Evolutionary conservation across 2,329 filamentous ascomycete species (phyloP).

Genomic region (Aspergillus oerlinghausenensis): DNA sequence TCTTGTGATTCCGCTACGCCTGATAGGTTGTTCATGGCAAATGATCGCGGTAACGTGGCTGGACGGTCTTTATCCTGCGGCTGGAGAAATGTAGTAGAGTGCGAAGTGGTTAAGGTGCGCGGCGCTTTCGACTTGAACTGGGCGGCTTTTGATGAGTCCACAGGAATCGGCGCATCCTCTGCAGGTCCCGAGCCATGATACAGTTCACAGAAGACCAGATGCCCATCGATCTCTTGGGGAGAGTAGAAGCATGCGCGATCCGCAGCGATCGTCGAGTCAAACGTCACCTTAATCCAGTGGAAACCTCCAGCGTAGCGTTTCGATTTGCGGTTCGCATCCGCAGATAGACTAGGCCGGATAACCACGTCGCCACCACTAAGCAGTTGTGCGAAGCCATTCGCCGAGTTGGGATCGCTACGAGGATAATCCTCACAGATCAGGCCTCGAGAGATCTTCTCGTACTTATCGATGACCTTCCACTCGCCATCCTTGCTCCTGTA

Average conservation of each 20-base stretch:
- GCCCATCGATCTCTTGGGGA: constrained; percentile 66
- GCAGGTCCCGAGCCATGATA: constrained; percentile 62
- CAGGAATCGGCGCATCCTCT: constrained; percentile 60
- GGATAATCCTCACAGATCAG: constrained; percentile 91
- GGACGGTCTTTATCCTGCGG: constrained; percentile 28
- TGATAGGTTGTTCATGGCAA: constrained; percentile 35
- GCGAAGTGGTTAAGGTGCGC: constrained; percentile 32
- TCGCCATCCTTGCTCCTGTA: constrained; percentile 64
- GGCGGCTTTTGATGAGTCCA: constrained; percentile 32
- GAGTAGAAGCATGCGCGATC: constrained; percentile 66
- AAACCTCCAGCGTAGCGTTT: constrained; percentile 77
- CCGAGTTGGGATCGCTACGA: constrained; percentile 69
- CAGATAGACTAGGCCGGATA: constrained; percentile 62
- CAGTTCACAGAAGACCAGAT: constrained; percentile 65
- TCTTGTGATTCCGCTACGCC: constrained; percentile 23
- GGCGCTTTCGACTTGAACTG: constrained; percentile 25
- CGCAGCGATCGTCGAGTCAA: constrained; percentile 68
- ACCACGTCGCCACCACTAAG: constrained; percentile 69
- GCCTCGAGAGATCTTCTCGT: constrained; percentile 74
- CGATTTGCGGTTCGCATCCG: constrained; percentile 71
- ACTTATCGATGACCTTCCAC: constrained; percentile 86
- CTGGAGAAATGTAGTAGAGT: constrained; percentile 32
- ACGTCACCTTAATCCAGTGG: constrained; percentile 89
- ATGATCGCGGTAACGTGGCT: constrained; percentile 37
- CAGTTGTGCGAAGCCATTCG: constrained; percentile 65